Evolutionary conservation across 306 rosid species (phyloP).

Genomic region (Vigna nakashimae): DNA sequence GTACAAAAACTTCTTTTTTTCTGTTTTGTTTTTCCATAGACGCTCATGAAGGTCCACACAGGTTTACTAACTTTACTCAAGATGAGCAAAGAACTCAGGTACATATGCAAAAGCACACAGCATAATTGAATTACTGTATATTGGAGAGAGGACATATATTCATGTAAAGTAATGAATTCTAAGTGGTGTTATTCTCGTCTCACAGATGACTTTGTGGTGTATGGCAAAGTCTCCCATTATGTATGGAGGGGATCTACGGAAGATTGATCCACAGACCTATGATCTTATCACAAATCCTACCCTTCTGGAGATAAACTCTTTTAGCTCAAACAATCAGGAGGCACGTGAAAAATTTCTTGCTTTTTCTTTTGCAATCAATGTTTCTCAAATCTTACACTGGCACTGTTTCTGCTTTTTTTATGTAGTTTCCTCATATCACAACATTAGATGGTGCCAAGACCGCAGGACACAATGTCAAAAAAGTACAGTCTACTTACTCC

Average conservation of each 20-base stretch:
- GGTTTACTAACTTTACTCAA: slow-evolving; percentile 50
- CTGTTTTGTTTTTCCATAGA: slow-evolving; percentile 39
- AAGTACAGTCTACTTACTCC: slow-evolving; percentile 28
- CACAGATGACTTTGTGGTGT: slow-evolving; percentile 78
- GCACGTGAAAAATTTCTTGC: slow-evolving; percentile 48
- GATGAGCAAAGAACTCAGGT: slow-evolving; percentile 82
- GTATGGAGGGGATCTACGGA: slow-evolving; percentile 84
- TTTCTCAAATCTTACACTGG: not conserved
- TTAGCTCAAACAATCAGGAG: slow-evolving; percentile 70
- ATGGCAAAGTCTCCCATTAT: slow-evolving; percentile 84
- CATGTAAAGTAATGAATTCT: not conserved
- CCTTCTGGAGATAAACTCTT: slow-evolving; percentile 65
- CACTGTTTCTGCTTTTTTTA: not conserved
- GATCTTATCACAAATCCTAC: slow-evolving; percentile 66
- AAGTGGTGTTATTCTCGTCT: slow-evolving; percentile 8
- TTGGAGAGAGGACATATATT: not conserved
- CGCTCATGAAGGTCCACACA: slow-evolving; percentile 73
- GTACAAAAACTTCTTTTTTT: not conserved
- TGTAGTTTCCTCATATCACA: slow-evolving; percentile 58
- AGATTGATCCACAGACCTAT: slow-evolving; percentile 51
- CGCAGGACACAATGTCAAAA: slow-evolving; percentile 23
- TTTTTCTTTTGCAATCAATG: not conserved
- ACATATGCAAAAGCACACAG: slow-evolving; percentile 31
- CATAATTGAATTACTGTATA: not conserved
- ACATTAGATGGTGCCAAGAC: not conserved